A percentile compares a stretch with the other conserved stretches of the same genome.
Evolutionary conservation across 176 grass and related monocot species (phyloP).

Genomic region (Panicum miliaceum): DNA sequence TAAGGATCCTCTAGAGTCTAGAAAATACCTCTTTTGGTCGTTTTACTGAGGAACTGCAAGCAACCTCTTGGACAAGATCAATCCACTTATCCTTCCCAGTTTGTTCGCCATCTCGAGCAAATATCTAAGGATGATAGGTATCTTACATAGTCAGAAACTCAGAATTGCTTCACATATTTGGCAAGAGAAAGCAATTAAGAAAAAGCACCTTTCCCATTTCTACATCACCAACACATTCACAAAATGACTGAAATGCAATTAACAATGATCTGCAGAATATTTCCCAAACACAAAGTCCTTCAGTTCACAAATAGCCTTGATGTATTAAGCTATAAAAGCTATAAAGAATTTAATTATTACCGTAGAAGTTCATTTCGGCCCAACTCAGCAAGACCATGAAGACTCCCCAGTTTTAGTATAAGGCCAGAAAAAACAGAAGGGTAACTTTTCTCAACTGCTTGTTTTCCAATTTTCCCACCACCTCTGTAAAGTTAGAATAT

Average conservation of each 20-base stretch:
- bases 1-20: conserved; percentile 20
- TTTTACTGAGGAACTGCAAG: conserved; percentile 87
- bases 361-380: conserved; percentile 73
- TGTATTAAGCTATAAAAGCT: conserved; percentile 31
- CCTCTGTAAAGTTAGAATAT: conserved; percentile 62
- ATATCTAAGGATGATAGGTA: conserved; percentile 62
- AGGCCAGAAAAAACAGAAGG: conserved; percentile 88
- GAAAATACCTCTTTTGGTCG: conserved; percentile 89
- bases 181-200: conserved; percentile 30
- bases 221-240: conserved; percentile 91
- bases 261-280: conserved; percentile 71
- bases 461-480: conserved; percentile 92
- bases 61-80: conserved; percentile 88
- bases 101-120: conserved; percentile 88
- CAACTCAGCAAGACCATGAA: conserved; percentile 76
- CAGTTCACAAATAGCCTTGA: conserved; percentile 33
- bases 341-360: conserved; percentile 41
- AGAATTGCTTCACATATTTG: conserved; percentile 42
- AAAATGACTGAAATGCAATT: conserved; percentile 96
- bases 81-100: conserved; percentile 94
- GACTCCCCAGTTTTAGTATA: conserved; percentile 87
- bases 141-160: conserved; percentile 27
- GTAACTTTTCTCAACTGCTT: conserved; percentile 91
- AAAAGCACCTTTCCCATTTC: conserved; percentile 91
- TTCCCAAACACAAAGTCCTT: conserved; percentile 10